Base-by-base conservation (phyloP, 148 eudicot species). In the Chenopodium berlandieri region DNA sequence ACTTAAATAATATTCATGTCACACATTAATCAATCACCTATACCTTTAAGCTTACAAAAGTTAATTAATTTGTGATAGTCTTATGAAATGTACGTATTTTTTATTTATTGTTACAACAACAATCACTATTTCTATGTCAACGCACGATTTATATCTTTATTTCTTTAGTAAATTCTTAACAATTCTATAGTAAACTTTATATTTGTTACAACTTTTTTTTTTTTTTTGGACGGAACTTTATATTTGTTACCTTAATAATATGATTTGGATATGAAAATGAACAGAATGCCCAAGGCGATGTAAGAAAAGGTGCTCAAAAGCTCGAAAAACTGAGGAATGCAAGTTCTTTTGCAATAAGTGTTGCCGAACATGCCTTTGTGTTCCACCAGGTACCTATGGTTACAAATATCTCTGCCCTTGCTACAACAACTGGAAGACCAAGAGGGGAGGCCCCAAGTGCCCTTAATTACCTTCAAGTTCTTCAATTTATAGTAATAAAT, bases 351-450 rank as follows among this genome's bases (percentile, higher is more conserved):
- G 91, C 83, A 73, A 78, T 9, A 82, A 89, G 32, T 89, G 91
- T 40, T 89, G 92, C 77, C 12, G 31, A 7, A 89, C 79, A 76
- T 89, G 92, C 69, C 84, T 86, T 2, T 89, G 92, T 71, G 92
- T 88, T 1, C 91, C 91, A 58, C 85, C 86, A 10, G 90, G 92
- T 68, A 80, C 25, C 79, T 89, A 82, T 31, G 89, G 90, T 10
- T 80, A 89, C 84, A 89, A 88, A 63, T 75, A 63, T 17, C 72
- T 73, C 1, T 89, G 92, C 77, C 82, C 88, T 37, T 88, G 90
- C 87, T 89, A 89, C 87, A 88, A 89, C 85, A 86, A 84, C 86
- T 89, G 91, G 91, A 89, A 86, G 91, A 89, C 90, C 80, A 84
- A 87, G 84, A 63, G 60, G 71, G 89, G 90, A 64, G 80, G 83